Evolutionary conservation across 192 early-diverging fungal genomes (phyloP).

Genomic region (Podila epigama): DNA sequence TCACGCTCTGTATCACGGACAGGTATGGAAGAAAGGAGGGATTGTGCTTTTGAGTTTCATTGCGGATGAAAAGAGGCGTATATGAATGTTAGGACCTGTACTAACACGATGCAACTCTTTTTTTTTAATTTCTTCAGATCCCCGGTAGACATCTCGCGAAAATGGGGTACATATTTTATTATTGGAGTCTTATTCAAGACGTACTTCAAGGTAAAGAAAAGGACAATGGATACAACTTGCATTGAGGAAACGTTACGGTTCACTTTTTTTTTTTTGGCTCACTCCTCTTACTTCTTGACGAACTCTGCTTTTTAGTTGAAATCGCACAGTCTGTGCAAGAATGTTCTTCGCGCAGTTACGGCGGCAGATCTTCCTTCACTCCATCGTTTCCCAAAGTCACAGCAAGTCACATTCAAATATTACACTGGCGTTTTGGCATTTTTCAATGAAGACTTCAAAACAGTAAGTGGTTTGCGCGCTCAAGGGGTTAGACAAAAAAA

Average conservation of each 20-base stretch:
- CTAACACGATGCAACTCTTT: not conserved
- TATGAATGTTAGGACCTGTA: not conserved
- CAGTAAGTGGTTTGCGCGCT: conserved; percentile 47
- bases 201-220: conserved; percentile 79
- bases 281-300: too few relatives aligned
- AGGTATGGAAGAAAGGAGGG: conserved; percentile 51
- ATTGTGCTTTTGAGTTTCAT: too few relatives aligned
- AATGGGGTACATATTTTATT: conserved; percentile 94
- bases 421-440: conserved; percentile 90
- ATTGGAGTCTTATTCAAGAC: conserved; percentile 86
- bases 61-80: not conserved
- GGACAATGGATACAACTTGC: not conserved
- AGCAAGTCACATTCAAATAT: conserved; percentile 88
- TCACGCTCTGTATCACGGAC: conserved; percentile 90
- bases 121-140: conserved; percentile 25
- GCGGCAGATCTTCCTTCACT: conserved; percentile 77
- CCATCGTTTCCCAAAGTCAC: conserved; percentile 79
- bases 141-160: conserved; percentile 67
- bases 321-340: conserved; percentile 84
- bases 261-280: not conserved
- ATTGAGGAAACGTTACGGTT: not conserved
- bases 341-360: conserved; percentile 77
- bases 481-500: not conserved
- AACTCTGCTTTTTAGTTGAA: conserved; percentile 67
- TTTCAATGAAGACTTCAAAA: conserved; percentile 79